Evolutionary conservation across 2,329 filamentous ascomycete species (phyloP).

Genomic region (Colletotrichum chlorophyti): DNA sequence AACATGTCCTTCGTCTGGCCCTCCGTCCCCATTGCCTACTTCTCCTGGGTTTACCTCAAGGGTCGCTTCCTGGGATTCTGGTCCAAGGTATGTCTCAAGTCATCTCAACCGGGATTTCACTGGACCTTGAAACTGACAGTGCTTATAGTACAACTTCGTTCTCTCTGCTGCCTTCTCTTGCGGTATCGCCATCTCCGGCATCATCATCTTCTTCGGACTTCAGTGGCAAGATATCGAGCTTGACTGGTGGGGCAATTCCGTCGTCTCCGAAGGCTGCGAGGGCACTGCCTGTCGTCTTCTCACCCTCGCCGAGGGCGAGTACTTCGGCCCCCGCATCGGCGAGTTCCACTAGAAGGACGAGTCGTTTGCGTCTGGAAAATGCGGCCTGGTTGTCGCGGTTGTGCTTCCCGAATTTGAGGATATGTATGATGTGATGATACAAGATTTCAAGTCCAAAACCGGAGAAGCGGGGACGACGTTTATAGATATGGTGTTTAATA

Average conservation of each 20-base stretch:
- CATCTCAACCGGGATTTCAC: fast-evolving
- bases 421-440: constrained; percentile 15
- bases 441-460: neutral
- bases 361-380: neutral
- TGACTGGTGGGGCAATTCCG: constrained; percentile 54
- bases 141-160: constrained; percentile 51
- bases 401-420: neutral
- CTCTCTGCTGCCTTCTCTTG: constrained; percentile 52
- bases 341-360: constrained; percentile 12
- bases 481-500: neutral
- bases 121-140: neutral
- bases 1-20: constrained; percentile 57
- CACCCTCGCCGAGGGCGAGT: constrained; percentile 36
- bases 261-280: constrained; percentile 36
- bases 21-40: constrained; percentile 52
- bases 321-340: constrained; percentile 38
- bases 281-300: constrained; percentile 33
- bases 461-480: neutral
- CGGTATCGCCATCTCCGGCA: constrained; percentile 52
- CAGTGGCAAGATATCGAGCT: constrained; percentile 45
- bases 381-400: neutral
- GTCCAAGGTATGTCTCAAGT: constrained; percentile 48
- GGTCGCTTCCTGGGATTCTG: constrained; percentile 53
- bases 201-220: constrained; percentile 57
- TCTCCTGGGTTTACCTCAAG: constrained; percentile 56